Base-by-base conservation (phyloP, 352 stramenopile genomes). In the Pythium brassicae region DNA sequence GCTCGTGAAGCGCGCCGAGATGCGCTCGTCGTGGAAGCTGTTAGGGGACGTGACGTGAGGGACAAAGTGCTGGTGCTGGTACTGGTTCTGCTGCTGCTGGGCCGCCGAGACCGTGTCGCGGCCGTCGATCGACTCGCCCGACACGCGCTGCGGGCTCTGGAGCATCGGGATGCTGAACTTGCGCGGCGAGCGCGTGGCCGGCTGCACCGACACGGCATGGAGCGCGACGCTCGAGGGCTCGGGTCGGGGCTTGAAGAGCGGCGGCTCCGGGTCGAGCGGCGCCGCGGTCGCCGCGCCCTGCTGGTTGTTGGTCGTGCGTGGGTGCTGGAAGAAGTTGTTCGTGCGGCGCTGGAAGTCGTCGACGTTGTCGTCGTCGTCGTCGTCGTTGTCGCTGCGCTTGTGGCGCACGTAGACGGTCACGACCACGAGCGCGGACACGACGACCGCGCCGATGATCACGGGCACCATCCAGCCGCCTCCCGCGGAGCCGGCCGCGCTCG, bases 351-450 rank as follows among this genome's bases (percentile, higher is more conserved):
- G 74, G 48, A 65, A 65, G 45, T 65, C 51, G 58, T 74, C 46
- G 37, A 85, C 42, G 42, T 47, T 62, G 27, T 78, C 72, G 45
- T 78, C 66, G 32, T 76, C 72, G 25, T 86, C 69, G 26, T 83
- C 74, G 39, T 78, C 69, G 35, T 78, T 68, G 26, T 83, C 68
- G 17, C 55, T 48, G 53, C 71, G 71, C 40, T 65, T 70, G 20
- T 61, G 73, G 32, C 72, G 74, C 55, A 89, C 74, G 65, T 80
- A 89, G 47, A 79, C 64, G 27, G 71, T 78, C 48, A 89, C 80
- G 55, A 89, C 61, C 4, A 83, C 39, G 26, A 89, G 55, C 7
- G 74, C 76, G 4, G 71, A 46, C 45, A 89, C 63, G 42, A 89
- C 69, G 3, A 87, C 74, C 2, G 70, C 68, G 17, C 70, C 78